Evolutionary conservation across 2,329 filamentous ascomycete genomes (phyloP).

Genomic region (Lizonia empirigonia): DNA sequence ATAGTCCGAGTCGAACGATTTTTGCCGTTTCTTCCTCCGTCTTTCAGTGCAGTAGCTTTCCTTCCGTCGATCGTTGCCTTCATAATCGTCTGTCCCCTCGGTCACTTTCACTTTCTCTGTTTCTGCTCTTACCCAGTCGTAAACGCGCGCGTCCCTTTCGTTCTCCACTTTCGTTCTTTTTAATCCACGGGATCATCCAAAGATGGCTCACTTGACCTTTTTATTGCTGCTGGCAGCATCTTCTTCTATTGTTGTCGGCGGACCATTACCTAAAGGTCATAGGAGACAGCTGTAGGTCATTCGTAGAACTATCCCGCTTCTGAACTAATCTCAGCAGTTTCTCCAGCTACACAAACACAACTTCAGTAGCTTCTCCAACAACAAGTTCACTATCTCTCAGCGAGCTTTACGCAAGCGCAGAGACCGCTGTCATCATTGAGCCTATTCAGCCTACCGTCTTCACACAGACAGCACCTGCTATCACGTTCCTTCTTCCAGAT

Average conservation of each 20-base stretch:
- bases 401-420: constrained; percentile 29
- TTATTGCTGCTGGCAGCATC: constrained; percentile 49
- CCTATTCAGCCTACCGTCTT: constrained; percentile 40
- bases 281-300: constrained; percentile 37
- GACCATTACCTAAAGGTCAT: constrained; percentile 40
- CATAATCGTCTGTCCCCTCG: constrained; percentile 35
- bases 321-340: constrained; percentile 21
- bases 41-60: constrained; percentile 29
- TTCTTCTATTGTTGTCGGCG: constrained; percentile 35
- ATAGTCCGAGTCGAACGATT: constrained; percentile 34
- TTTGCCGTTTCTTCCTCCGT: constrained; percentile 26
- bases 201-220: constrained; percentile 32
- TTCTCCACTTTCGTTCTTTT: constrained; percentile 29
- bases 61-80: constrained; percentile 41
- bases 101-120: constrained; percentile 28
- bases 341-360: constrained; percentile 37
- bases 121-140: constrained; percentile 25
- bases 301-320: not conserved
- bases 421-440: constrained; percentile 42
- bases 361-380: constrained; percentile 16
- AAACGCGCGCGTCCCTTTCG: constrained; percentile 25
- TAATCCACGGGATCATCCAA: constrained; percentile 23
- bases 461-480: constrained; percentile 32
- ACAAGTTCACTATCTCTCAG: constrained; percentile 6
- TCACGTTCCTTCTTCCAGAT: constrained; percentile 42